Evolutionary conservation across 164 flowering plant species (phyloP), one percentile per base, ranked within the genome.

Genomic region (Vitis vinifera): DNA sequence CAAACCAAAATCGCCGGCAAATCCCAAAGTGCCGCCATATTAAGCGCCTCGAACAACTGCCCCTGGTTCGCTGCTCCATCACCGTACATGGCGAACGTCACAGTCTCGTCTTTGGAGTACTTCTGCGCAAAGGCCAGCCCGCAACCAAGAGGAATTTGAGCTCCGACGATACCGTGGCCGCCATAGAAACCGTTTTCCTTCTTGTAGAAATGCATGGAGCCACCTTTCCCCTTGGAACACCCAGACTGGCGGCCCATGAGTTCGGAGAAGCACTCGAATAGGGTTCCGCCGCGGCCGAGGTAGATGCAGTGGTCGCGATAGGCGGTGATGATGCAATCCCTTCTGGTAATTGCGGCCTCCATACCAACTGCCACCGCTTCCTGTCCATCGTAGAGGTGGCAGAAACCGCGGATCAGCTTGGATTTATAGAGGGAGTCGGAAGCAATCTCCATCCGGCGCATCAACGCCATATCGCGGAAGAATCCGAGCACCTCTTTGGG

Each of bases 41-140:
- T 96, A 44, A 96, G 82, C 5, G 99, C 98, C 80, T 96, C 99
- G 68, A 93, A 96, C 78, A 96, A 74, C 85, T 96, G 99, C 16
- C 99, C 99, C 76, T 95, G 99, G 74, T 95, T 95, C 8, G 99
- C 99, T 0, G 99, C 99, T 14, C 99, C 99, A 66, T 95, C 99
- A 6, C 99, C 99, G 62, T 95, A 93, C 82, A 95, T 11, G 0
- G 93, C 80, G 71, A 95, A 93, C 0, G 89, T 84, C 17, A 91
- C 99, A 14, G 74, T 74, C 57, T 82, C 90, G 7, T 93, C 97
- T 75, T 93, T 90, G 11, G 71, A 62, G 47, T 95, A 95, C 86
- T 93, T 95, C 76, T 91, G 98, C 49, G 86, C 97, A 57, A 95
- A 90, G 10, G 98, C 94, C 68, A 95, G 68, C 1, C 99, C 98